Evolutionary conservation across 2,329 filamentous ascomycete genomes (phyloP), one percentile per base, ranked within the genome.

Genomic region (Cordyceps militaris): DNA sequence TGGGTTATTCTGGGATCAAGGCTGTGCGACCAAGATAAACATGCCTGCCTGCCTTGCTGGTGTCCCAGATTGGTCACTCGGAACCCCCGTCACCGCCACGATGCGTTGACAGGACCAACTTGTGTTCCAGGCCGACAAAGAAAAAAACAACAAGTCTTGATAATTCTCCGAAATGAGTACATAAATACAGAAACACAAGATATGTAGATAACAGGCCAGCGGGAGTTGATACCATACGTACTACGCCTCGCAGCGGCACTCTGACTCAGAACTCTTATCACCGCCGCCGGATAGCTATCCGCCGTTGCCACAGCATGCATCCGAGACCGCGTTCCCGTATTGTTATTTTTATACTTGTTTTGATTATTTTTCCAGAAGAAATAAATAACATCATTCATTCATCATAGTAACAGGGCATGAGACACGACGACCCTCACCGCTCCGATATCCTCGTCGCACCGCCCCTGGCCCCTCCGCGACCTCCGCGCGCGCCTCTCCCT

Each of bases 401-500:
- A 38, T 55, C 2, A 46, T 54, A 19, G 9, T 48, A 40, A 46
- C 11, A 46, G 26, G 14, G 26, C 21, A 36, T 32, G 36, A n/a
- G 24, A 21, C 10, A 14, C 16, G 5, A 32, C 6, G 1, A 46
- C 5, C 4, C 28, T 57, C 47, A 57, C 44, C 55, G 55, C 46
- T 43, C 56, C 10, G 56, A 58, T 36, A 58, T 24, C 34, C 43
- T 46, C 34, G 38, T 36, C 60, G 51, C 60, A 64, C 67, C 61
- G 71, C 73, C 36, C 65, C 71, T 60, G 73, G 62, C 61, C 7
- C 36, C 21, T 16, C 55, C 36, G 16, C 44, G 28, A 2, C 55
- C 21, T 16, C 40, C 50, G 16, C 44, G 28, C 4, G 47, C 21
- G 9, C 40, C 50, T 19, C 55, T 3, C 28, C 38, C 50, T 24